These are phyloP conservation scores for Kandelia obovata DNA, from an alignment of 345 rosid species.

Conservation along the genomic window DNA sequence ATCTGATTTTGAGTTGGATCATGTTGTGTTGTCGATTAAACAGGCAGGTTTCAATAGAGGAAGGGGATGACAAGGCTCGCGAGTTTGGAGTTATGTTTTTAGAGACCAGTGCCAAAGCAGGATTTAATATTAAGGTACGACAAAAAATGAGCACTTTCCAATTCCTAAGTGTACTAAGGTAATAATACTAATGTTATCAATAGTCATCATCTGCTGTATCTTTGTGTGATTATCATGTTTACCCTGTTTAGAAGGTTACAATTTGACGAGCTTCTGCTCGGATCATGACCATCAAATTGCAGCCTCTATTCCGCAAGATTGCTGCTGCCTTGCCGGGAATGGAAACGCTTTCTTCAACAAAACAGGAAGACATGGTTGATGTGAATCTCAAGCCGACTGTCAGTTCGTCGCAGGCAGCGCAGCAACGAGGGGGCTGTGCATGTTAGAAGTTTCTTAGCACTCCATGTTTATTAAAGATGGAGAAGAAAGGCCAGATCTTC, in stretches of 20 bases:
- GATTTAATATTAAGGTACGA: constrained; percentile 85
- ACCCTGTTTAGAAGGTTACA: background rate
- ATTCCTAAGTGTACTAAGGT: background rate
- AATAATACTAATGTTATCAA: too few relatives aligned
- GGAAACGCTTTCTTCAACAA: constrained; percentile 83
- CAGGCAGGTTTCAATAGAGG: constrained; percentile 97
- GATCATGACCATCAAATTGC: constrained; percentile 24
- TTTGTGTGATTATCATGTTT: background rate
- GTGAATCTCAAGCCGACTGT: constrained; percentile 75
- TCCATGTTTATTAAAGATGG: background rate
- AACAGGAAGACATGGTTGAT: constrained; percentile 95
- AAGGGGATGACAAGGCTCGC: constrained; percentile 80
- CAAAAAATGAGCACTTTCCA: background rate
- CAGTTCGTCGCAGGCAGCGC: constrained; percentile 70
- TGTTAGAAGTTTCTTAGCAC: constrained; percentile 38
- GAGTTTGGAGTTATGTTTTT: constrained; percentile 87
- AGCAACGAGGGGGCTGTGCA: constrained; percentile 82
- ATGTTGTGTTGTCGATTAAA: constrained; percentile 13
- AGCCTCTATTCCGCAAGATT: constrained; percentile 93
- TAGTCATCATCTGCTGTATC: too few relatives aligned
- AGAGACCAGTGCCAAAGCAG: constrained; percentile 95
- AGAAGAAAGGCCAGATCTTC: background rate
- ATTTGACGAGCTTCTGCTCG: background rate
- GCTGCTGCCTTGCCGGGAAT: constrained; percentile 95
- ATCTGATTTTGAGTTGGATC: background rate